These are phyloP conservation scores for Geosmithia morbida DNA, from an alignment of 2,329 filamentous ascomycete species.

Conservation along the genomic window DNA sequence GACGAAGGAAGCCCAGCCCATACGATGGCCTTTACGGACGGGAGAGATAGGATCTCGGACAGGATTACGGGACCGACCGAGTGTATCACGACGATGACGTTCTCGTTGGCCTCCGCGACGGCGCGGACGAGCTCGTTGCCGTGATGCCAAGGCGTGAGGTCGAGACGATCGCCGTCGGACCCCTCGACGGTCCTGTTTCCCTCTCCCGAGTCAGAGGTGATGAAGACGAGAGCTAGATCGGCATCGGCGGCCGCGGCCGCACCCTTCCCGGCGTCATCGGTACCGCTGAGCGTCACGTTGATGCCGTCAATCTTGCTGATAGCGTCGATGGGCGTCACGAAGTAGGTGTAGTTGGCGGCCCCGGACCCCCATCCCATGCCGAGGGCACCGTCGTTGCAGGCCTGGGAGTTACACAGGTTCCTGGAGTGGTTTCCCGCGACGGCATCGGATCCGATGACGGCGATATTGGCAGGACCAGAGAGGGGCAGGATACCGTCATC, in stretches of 20 bases:
- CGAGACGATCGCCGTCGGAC: slow-evolving; percentile 45
- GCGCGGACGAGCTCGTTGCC: slow-evolving; percentile 48
- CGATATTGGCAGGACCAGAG: slow-evolving; percentile 21
- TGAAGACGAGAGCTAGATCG: slow-evolving; percentile 46
- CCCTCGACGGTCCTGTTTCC: slow-evolving; percentile 49
- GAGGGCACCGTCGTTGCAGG: slow-evolving; percentile 46
- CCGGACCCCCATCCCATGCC: slow-evolving; percentile 59
- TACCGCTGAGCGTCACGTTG: slow-evolving; percentile 37
- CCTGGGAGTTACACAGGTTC: slow-evolving; percentile 48
- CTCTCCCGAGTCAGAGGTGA: slow-evolving; percentile 51
- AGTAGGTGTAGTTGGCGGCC: slow-evolving; percentile 48
- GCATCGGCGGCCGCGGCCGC: slow-evolving; percentile 33
- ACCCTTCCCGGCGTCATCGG: slow-evolving; percentile 32
- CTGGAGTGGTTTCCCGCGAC: slow-evolving; percentile 44
- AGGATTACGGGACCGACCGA: slow-evolving; percentile 57
- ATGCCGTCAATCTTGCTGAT: slow-evolving; percentile 43
- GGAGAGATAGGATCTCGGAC: slow-evolving; percentile 41
- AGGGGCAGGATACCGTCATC: slow-evolving; percentile 39
- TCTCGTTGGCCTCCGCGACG: slow-evolving; percentile 48
- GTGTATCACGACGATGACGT: slow-evolving; percentile 56
- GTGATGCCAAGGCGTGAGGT: slow-evolving; percentile 49
- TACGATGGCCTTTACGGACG: slow-evolving; percentile 53
- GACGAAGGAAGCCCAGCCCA: slow-evolving; percentile 72
- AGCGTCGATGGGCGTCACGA: slow-evolving; percentile 50
- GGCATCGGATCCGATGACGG: slow-evolving; percentile 48